Evolutionary conservation across 768 basidiomycete genomes (phyloP), one percentile per base, ranked within the genome.

Genomic region (Mycena maculata): DNA sequence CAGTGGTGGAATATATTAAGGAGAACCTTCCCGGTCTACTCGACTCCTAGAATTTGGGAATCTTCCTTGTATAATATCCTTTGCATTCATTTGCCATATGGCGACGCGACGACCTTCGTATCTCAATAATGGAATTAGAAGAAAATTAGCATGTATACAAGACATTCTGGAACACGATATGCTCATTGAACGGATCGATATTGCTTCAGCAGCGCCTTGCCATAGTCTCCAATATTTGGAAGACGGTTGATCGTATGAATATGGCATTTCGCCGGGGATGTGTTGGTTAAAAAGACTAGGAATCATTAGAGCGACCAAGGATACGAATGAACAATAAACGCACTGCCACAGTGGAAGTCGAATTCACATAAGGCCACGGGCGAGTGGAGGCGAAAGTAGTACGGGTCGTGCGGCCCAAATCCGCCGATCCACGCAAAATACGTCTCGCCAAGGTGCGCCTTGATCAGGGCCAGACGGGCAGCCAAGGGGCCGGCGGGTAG

Each of bases 401-500:
- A 54, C 33, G 53, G 53, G 16, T 54, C 53, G 38, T 16, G 38
- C 53, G 39, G 53, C 53, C 39, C 53, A 16, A 39, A 54, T 0
- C 53, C 53, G 15, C 53, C 53, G 38, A 54, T 54, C 53, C 53
- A 54, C 25, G 53, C 53, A 18, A 54, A 54, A 27, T 54, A 54
- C 3, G 53, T 54, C 53, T 41, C 25, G 23, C 27, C 53, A 23
- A 54, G 38, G 53, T 54, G 53, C 25, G 38, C 53, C 16, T 54
- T 23, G 53, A 54, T 54, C 7, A 54, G 38, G 23, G 38, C 33
- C 13, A 54, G 36, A 18, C 53, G 53, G 1, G 53, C 53, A 16
- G 38, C 53, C 13, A 54, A 16, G 15, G 53, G 53, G 3, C 53
- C 38, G 9, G 38, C 23, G 23, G 38, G 53, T 13, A 54, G 16